Evolutionary conservation across 768 basidiomycete genomes (phyloP).

Genomic region (Termitomyces sp.): DNA sequence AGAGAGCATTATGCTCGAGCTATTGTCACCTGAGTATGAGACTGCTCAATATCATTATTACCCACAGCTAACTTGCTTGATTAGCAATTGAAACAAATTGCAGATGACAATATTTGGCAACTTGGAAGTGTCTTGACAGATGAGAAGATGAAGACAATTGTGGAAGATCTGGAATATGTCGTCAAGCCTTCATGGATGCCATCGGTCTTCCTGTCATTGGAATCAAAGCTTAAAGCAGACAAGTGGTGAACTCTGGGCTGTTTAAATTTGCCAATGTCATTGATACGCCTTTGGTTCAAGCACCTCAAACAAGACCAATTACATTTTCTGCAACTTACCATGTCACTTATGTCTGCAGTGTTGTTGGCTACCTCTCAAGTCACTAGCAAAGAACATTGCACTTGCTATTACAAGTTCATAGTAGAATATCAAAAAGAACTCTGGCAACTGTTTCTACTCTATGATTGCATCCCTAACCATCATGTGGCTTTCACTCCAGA

Average conservation of each 20-base stretch:
- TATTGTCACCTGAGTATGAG: not conserved
- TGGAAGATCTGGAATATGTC: too few species aligned
- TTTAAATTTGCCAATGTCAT: not conserved
- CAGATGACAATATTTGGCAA: too few species aligned
- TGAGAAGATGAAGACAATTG: too few species aligned
- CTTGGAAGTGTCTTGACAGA: too few species aligned
- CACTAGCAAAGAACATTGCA: not conserved
- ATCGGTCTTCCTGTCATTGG: not conserved
- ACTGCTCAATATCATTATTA: too few species aligned
- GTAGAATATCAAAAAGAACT: too few species aligned
- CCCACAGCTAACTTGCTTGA: not conserved
- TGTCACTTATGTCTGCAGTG: not conserved
- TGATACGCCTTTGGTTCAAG: too few species aligned
- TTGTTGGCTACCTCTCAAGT: not conserved
- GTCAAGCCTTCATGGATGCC: not conserved
- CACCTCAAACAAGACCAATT: not conserved
- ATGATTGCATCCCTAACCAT: not conserved
- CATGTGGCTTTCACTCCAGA: not conserved
- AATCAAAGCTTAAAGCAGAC: not conserved
- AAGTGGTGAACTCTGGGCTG: not conserved
- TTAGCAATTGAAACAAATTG: not conserved
- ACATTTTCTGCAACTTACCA: too few species aligned
- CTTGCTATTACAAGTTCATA: not conserved
- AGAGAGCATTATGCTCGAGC: not conserved
- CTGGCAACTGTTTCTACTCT: not conserved